phyloP scores from a whole-genome alignment of 2,329 filamentous ascomycete species.

The Mollisia scopiformis region DNA sequence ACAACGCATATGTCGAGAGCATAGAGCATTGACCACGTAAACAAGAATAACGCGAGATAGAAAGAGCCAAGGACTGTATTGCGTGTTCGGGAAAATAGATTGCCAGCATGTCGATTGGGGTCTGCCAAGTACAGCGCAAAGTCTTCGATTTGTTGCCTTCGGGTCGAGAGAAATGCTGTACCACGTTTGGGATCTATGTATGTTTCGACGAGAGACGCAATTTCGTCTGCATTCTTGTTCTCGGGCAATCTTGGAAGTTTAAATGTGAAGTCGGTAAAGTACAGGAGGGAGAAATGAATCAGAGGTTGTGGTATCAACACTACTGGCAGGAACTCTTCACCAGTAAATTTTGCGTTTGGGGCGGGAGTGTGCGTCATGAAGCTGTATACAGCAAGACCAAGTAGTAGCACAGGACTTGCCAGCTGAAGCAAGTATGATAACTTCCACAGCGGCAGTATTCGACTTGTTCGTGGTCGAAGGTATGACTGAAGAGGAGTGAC shows the following conservation, averaged over 20 bases:
- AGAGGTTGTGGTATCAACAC: background rate
- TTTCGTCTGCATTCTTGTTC: background rate
- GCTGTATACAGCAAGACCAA: background rate
- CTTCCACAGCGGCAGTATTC: background rate
- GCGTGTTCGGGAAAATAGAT: background rate
- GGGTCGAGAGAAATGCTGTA: background rate
- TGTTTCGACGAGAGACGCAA: background rate
- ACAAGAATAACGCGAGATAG: background rate
- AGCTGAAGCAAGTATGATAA: background rate
- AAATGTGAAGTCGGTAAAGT: background rate
- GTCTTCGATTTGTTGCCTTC: background rate
- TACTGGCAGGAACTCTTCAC: background rate
- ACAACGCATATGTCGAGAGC: background rate
- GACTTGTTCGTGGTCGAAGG: background rate
- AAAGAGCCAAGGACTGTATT: background rate
- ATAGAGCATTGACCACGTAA: background rate
- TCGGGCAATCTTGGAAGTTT: background rate
- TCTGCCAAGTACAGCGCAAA: background rate
- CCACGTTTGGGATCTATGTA: background rate
- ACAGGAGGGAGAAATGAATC: background rate
- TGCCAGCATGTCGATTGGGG: background rate
- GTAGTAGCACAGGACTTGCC: background rate
- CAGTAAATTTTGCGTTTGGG: background rate
- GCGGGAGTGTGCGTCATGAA: background rate
- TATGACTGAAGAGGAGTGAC: background rate